phyloP scores from a whole-genome alignment of 805 yeast species.

The Myxozyma nipponensis region DNA sequence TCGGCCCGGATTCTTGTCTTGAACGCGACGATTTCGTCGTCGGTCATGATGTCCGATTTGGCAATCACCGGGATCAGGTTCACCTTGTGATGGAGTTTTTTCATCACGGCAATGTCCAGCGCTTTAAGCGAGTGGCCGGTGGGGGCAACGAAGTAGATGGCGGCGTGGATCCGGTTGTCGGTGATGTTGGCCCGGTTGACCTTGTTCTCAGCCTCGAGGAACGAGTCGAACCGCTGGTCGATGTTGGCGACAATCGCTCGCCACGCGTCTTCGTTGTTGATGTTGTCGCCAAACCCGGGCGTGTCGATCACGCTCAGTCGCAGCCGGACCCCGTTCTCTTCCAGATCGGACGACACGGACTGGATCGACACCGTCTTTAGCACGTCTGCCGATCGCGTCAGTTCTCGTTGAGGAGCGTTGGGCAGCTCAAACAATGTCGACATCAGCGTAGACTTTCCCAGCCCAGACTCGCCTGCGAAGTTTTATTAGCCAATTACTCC shows the following conservation, averaged over 20 bases:
- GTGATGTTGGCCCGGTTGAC: conserved; percentile 64
- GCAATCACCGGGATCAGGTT: conserved; percentile 93
- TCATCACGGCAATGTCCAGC: conserved; percentile 84
- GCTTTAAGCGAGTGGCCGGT: conserved; percentile 92
- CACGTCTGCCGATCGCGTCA: conserved; percentile 26
- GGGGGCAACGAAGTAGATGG: conserved; percentile 92
- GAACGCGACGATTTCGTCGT: conserved; percentile 73
- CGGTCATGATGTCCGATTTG: conserved; percentile 88
- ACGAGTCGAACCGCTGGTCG: conserved; percentile 78
- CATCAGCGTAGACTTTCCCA: conserved; percentile 89
- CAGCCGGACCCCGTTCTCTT: conserved; percentile 89
- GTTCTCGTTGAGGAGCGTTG: conserved; percentile 32
- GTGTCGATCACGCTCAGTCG: conserved; percentile 80
- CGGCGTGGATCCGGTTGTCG: conserved; percentile 89
- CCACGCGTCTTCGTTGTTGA: conserved; percentile 63
- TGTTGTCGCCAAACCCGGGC: conserved; percentile 90
- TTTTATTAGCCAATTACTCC: neutral
- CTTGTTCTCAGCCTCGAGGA: conserved; percentile 84
- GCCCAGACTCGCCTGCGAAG: conserved; percentile 59
- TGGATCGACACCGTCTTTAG: conserved; percentile 53
- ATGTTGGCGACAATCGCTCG: conserved; percentile 88
- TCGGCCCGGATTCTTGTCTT: conserved; percentile 73
- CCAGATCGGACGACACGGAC: conserved; percentile 65
- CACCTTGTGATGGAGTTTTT: conserved; percentile 81
- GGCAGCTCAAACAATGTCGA: conserved; percentile 78